Base-by-base conservation (phyloP, 345 rosid genomes). In the Bruguiera gymnorhiza region DNA sequence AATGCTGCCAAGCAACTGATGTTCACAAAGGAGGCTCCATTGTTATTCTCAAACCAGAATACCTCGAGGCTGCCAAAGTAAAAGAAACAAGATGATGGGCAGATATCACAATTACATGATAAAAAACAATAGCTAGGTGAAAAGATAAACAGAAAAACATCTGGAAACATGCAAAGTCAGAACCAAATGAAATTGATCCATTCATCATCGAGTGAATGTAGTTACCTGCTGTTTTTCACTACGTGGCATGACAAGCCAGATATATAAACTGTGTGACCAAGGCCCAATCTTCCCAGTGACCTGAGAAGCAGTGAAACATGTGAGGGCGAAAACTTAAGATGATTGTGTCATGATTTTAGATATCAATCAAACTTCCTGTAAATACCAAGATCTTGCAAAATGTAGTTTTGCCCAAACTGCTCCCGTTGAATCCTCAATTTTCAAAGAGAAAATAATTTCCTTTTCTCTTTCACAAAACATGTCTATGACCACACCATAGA, bases 1-100 rank as follows among this genome's bases (percentile, higher is more conserved):
- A 95, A 78, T 60, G 98, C 97, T 21, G 98, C 91, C 77, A 95
- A 77, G 76, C 84, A 83, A 80, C 99, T 89, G 60, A 92, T 82
- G 81, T 88, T 92, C 77, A 90, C 73, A 30, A 90, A 73, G 65
- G 84, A 79, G 64, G 97, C 86, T 82, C 85, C 83, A 60, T 27
- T 74, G 58, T 83, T 84, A 70, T 73, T 82, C 80, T 90, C 92
- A 72, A 74, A 68, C 99, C 99, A 92, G 53, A 72, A 63, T 26
- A 92, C 73, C 81, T 86, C 92, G 52, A 88, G 84, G 75, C 99
- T 95, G 86, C 75, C 69, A 68, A 43, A 76, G 64, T 6, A 58
- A 71, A 73, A 67, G 70, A 75, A 65, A 56, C 32, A 70, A 60
- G 37, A 56, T 43, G 60, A 60, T 23, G 5, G 43, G 31, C 57